Percentiles rank a stretch among this genome's conserved stretches.
These are phyloP conservation scores for Besnoitia besnoiti DNA, from an alignment of 169 alveolate genomes.

Conservation along the genomic window DNA sequence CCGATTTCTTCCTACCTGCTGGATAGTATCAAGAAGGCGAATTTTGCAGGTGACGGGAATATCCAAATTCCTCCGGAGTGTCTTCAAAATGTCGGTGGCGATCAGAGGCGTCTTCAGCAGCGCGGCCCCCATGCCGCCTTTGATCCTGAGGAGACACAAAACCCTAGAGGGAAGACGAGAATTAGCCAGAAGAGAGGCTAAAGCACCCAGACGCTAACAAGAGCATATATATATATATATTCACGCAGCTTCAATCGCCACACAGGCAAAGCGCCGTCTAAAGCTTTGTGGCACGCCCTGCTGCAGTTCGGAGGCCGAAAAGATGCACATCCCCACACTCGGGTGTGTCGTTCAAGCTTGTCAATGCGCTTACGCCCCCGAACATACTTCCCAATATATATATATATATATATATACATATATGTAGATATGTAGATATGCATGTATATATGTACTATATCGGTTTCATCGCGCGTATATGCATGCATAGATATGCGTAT, in stretches of 20 bases:
- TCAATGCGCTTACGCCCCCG: too few relatives aligned
- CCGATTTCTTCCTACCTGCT: slow-evolving; percentile 52
- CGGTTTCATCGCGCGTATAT: too few relatives aligned
- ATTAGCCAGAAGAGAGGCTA: background rate
- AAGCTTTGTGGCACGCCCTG: too few relatives aligned
- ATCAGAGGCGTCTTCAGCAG: slow-evolving; percentile 65
- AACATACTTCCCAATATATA: too few relatives aligned
- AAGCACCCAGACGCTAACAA: background rate
- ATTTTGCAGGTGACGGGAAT: slow-evolving; percentile 70
- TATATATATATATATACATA: too few relatives aligned
- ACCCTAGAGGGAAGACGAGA: slow-evolving; percentile 1
- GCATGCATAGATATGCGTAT: background rate
- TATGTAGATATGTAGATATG: background rate
- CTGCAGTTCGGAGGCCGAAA: too few relatives aligned
- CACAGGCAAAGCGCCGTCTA: background rate
- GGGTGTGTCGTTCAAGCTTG: too few relatives aligned
- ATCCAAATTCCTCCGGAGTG: slow-evolving; percentile 54
- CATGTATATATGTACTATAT: background rate
- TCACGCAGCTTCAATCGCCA: background rate
- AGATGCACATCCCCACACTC: too few relatives aligned
- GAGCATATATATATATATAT: too few relatives aligned
- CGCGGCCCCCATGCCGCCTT: slow-evolving; percentile 75
- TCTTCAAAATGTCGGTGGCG: slow-evolving; percentile 68
- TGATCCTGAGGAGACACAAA: slow-evolving; percentile 37
- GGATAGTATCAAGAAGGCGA: slow-evolving; percentile 63